These are phyloP conservation scores for Astragalus membranaceus DNA, from an alignment of 306 rosid genomes.

Conservation along the genomic window DNA sequence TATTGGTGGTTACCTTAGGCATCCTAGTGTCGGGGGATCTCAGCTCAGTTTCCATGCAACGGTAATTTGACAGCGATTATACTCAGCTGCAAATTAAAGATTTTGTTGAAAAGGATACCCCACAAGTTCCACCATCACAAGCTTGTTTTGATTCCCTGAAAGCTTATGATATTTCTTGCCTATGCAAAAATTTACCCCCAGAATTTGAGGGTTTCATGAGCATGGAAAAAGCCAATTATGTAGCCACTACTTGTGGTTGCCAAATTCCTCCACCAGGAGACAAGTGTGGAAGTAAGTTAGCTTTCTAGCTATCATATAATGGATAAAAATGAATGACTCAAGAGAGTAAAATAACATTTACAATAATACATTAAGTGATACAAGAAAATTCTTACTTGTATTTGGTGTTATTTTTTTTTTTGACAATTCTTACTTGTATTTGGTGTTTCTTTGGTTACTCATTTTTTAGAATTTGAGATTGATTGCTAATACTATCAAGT, in stretches of 20 bases:
- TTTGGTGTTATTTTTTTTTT: no score
- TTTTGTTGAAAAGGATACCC: neutral
- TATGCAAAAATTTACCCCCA: neutral
- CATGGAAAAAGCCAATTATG: neutral
- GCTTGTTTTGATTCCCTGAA: neutral
- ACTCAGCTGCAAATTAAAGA: neutral
- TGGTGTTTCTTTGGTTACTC: no score
- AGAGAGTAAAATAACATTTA: no score
- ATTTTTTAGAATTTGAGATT: neutral
- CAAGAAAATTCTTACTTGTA: no score
- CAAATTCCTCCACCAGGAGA: neutral
- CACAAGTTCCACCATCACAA: neutral
- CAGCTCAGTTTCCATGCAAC: neutral
- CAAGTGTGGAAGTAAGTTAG: neutral
- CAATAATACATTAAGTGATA: no score
- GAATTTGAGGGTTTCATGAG: rapidly evolving
- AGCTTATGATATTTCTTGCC: neutral
- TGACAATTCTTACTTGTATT: no score
- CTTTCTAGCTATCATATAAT: neutral
- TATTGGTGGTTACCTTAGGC: neutral
- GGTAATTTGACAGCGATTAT: no score
- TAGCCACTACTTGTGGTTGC: neutral
- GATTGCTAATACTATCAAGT: neutral
- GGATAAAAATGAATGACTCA: no score
- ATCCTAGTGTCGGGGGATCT: neutral